Base-by-base conservation (phyloP, 2,329 filamentous ascomycete genomes). In the Epichloe festucae region DNA sequence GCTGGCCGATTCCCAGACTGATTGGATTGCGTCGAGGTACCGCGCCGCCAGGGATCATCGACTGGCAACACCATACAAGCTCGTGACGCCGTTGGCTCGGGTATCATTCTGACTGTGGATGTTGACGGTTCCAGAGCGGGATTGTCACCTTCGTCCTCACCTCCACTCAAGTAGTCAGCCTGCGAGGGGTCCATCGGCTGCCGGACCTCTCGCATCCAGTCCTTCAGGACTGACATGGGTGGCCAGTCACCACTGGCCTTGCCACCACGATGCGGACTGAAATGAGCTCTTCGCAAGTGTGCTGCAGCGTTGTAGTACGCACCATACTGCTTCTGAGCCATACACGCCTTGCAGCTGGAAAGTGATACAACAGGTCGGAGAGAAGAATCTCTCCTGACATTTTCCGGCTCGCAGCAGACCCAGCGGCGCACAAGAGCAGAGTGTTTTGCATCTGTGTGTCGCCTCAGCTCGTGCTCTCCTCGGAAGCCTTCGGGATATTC, bases 401-500 rank as follows among this genome's bases (percentile, higher is more conserved):
- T 65, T 56, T 71, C 67, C 27, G 75, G 76, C 55, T 79, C 75
- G 34, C 70, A 73, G 62, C 76, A 79, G 17, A 79, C 71, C 75
- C 75, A 80, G 59, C 74, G 67, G 60, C 75, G 77, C 31, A 78
- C 74, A 38, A 76, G 60, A 10, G 74, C 70, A 3, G 77, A 75
- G 57, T 80, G 77, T 54, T 78, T 78, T 5, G 77, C 76, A 54
- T 79, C 76, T 17, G 70, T 73, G 64, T 90, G 86, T 52, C 86
- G 76, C 51, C 84, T 75, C 47, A 89, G 74, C 65, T 96, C 90
- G 65, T 95, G 90, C 52, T 94, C 89, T 53, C 90, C 90, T 45
- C 90, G 84, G 65, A 95, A 96, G 5, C 90, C 89, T 54, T 89
- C 84, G 3, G 86, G 86, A 54, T 91, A 83, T 60, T 89, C 86